Evolutionary conservation across 805 yeast species (phyloP), one percentile per base, ranked within the genome.

Genomic region (Suhomyces faveliae): DNA sequence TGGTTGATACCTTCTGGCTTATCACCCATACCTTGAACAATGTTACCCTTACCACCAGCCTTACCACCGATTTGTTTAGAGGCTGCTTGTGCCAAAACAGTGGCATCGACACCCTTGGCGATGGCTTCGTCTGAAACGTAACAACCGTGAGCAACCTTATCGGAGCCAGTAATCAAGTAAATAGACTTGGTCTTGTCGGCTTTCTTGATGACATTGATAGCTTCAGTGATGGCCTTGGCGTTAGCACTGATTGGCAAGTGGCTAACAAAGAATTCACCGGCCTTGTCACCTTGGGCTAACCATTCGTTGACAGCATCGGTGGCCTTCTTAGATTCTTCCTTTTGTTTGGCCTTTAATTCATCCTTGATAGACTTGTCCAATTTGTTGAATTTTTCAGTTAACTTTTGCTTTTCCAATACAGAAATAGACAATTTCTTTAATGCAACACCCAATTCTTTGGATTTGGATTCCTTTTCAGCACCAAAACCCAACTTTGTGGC

Each of bases 31-130:
- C 99, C 99, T 74, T 94, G 99, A 58, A 89, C 89, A 47, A 91
- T 84, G 56, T 89, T 88, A 54, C 97, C 98, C 72, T 89, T 94
- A 68, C 99, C 99, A 73, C 99, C 99, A 49, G 96, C 95, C 68
- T 87, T 89, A 69, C 99, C 99, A 55, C 99, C 99, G 58, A 94
- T 82, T 59, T 77, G 74, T 30, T 74, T 70, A 40, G 91, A 74
- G 39, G 87, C 98, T 48, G 78, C 71, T 45, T 77, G 69, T 25
- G 95, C 95, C 56, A 90, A 77, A 23, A 81, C 90, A 49, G 84
- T 78, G 45, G 95, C 91, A 54, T 85, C 78, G 17, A 89, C 76
- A 56, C 90, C 90, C 63, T 83, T 78, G 40, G 74, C 75, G 54
- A 85, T 71, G 35, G 90, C 87, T 37, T 69, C 83, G 52, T 87